A percentile compares a stretch with the other conserved stretches of the same genome.
phyloP scores from a whole-genome alignment of 371 early-diverging fungal species.

The Mucor plumbeus region DNA sequence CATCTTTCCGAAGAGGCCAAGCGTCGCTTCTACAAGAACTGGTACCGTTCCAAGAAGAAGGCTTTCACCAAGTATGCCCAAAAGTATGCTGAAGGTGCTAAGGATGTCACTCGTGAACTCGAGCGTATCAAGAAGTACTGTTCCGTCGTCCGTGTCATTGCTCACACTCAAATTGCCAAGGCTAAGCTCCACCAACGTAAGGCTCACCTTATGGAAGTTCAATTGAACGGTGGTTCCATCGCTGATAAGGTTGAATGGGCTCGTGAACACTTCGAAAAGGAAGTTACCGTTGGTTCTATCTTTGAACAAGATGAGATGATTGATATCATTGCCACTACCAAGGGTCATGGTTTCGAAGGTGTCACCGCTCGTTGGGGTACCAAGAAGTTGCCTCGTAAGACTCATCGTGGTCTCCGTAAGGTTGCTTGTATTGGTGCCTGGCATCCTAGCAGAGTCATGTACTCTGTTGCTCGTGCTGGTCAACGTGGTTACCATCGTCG shows the following conservation, averaged over 20 bases:
- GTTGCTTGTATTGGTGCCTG: conserved; percentile 99
- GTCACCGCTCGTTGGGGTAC: conserved; percentile 99
- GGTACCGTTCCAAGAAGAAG: conserved; percentile 99
- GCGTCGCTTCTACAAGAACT: conserved; percentile 99
- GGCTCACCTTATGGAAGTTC: conserved; percentile 99
- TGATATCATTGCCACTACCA: conserved; percentile 99
- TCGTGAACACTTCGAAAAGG: conserved; percentile 97
- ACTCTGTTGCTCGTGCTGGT: conserved; percentile 99
- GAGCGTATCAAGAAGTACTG: conserved; percentile 99
- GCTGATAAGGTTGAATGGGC: conserved; percentile 99
- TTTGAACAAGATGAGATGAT: conserved; percentile 99
- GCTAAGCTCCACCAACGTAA: conserved; percentile 97
- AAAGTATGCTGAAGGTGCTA: conserved; percentile 93
- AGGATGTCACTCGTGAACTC: conserved; percentile 90
- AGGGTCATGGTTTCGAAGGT: conserved; percentile 99
- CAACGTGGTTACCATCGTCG: conserved; percentile 99
- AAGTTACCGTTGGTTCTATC: conserved; percentile 87
- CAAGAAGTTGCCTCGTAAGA: conserved; percentile 99
- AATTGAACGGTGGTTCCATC: conserved; percentile 99
- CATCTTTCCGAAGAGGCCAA: conserved; percentile 98
- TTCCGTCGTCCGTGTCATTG: conserved; percentile 98
- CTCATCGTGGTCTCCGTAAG: conserved; percentile 99
- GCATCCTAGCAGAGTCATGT: conserved; percentile 99
- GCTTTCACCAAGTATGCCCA: conserved; percentile 98
- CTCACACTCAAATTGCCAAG: conserved; percentile 98